Base-by-base conservation (phyloP, 1,139 yeast species). In the Kurtzmaniella quercitrusa region DNA sequence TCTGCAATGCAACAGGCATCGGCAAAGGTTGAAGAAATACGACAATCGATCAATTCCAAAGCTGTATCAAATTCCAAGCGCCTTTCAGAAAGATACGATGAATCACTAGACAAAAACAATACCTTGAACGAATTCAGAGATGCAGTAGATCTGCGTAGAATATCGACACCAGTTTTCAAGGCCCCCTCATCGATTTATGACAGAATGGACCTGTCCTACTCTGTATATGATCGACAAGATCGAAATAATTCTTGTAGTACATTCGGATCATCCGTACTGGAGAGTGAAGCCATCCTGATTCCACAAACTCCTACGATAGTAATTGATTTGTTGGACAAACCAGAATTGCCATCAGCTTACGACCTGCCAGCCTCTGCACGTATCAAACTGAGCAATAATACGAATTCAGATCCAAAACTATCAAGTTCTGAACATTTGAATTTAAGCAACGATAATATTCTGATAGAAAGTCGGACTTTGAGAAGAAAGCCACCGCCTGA, bases 401-500 rank as follows among this genome's bases (percentile, higher is more conserved):
- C 34, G 7, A 30, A 16, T 30, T 14, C 16, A 14, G 17, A 30
- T 5, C n/a, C 34, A 3, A 30, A 14, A 16, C 34, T 30, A 3
- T 14, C 16, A 14, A 30, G 34, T 14, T 7, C 4, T 5, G 34
- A 14, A 4, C n/a, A 14, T 15, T 19, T 36, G 11, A 36, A 20
- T 12, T 12, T n/a, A 16, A 19, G 28, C 28, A 19, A 15, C 14
- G 21, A 34, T 3, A n/a, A n/a, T 11, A 17, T 17, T 22, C 17
- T 12, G 16, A 18, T 15, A 3, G 28, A 36, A 20, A 15, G 28
- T n/a, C 28, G 41, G 5, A 19, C 21, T 12, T 7, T 23, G 5
- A 54, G 50, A 42, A 46, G 68, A 33, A 62, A 61, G 42, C 68
- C 68, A 9, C 68, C 68, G 12, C 66, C 65, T 19, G 15, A 14